These are phyloP conservation scores for Talaromyces adpressus DNA, from an alignment of 495 filamentous ascomycete species.

Conservation along the genomic window DNA sequence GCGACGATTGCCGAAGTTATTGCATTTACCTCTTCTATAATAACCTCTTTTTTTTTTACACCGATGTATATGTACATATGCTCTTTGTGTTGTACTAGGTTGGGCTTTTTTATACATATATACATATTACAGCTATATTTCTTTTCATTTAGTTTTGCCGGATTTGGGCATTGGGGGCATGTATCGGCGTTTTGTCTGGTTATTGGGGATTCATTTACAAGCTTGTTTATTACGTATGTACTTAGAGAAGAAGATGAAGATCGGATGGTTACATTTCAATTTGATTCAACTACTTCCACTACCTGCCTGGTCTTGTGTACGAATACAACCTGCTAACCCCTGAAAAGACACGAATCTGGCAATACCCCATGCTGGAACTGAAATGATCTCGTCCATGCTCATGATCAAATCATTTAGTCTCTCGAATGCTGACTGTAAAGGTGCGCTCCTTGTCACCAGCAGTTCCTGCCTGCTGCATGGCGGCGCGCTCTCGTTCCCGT, in stretches of 20 bases:
- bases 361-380: background rate
- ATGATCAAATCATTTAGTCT: background rate
- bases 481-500: background rate
- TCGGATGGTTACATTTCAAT: background rate
- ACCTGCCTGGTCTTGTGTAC: background rate
- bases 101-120: background rate
- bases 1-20: slow-evolving; percentile 17
- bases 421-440: background rate
- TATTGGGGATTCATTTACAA: background rate
- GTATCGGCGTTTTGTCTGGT: background rate
- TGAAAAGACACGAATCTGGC: too few relatives aligned
- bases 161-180: background rate
- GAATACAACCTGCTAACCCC: background rate
- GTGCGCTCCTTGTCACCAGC: background rate
- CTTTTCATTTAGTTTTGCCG: background rate
- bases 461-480: background rate
- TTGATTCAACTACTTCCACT: background rate
- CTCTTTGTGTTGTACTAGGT: background rate
- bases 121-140: background rate
- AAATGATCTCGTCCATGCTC: background rate
- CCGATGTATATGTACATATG: background rate
- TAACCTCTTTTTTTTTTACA: background rate
- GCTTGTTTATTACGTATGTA: background rate
- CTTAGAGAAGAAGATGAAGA: background rate
- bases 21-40: slow-evolving; percentile 8